Conservation (phyloP, 257 asterid species). For the Ilex asprella region DNA sequence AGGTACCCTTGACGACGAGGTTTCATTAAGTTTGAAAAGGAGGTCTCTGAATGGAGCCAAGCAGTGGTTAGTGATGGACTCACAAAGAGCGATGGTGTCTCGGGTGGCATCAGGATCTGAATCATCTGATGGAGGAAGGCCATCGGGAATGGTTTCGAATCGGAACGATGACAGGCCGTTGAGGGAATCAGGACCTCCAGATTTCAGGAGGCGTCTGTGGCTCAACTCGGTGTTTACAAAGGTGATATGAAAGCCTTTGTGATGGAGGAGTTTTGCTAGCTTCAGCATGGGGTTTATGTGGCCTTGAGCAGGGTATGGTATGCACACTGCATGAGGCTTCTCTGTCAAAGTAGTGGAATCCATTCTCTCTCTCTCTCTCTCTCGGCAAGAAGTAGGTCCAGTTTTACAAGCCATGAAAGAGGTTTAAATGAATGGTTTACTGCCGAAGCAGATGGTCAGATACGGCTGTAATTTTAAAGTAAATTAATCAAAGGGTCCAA, state of each 20-base stretch:
- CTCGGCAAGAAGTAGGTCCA: too few relatives aligned
- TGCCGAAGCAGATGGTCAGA: too few relatives aligned
- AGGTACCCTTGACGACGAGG: too few relatives aligned
- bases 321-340: constrained; percentile 28
- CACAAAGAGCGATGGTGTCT: constrained; percentile 13
- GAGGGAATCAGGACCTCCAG: constrained; percentile 21
- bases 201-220: constrained; percentile 19
- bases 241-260: constrained; percentile 8
- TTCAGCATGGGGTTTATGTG: constrained; percentile 28
- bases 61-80: constrained; percentile 17
- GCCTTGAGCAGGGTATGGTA: constrained; percentile 31
- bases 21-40: too few relatives aligned
- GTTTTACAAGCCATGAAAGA: too few relatives aligned
- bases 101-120: constrained; percentile 21
- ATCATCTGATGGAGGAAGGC: constrained; percentile 19
- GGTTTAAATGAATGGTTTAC: too few relatives aligned
- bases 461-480: too few relatives aligned
- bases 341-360: constrained; percentile 13
- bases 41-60: constrained; percentile 5
- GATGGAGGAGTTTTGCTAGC: constrained; percentile 29
- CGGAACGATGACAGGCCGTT: constrained; percentile 21
- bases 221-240: too few relatives aligned
- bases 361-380: constrained; percentile 5
- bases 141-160: constrained; percentile 26
- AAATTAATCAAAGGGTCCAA: too few relatives aligned